These are phyloP conservation scores for Auricularia sp. DNA, from an alignment of 768 basidiomycete species.

Conservation along the genomic window DNA sequence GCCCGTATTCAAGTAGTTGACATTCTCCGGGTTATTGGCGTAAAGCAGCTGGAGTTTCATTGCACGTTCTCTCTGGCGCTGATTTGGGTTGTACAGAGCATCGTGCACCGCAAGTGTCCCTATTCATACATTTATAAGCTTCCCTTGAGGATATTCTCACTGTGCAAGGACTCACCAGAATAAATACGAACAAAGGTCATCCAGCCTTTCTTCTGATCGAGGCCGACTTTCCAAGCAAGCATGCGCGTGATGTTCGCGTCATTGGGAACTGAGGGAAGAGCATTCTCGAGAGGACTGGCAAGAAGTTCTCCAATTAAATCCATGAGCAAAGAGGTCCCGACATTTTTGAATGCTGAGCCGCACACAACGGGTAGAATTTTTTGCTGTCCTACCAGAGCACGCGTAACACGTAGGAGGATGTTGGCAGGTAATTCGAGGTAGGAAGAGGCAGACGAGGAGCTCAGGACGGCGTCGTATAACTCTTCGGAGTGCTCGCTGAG, in stretches of 20 bases:
- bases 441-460: constrained; percentile 45
- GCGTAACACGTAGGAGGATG: constrained; percentile 52
- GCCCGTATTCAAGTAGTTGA: constrained; percentile 70
- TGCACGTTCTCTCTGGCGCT: constrained; percentile 60
- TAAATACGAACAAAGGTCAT: constrained; percentile 89
- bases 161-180: constrained; percentile 48
- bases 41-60: constrained; percentile 72
- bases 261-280: constrained; percentile 20
- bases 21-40: constrained; percentile 64
- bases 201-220: constrained; percentile 79
- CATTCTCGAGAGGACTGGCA: constrained; percentile 65
- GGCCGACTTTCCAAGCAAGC: constrained; percentile 81
- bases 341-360: constrained; percentile 69
- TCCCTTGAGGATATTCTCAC: not conserved
- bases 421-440: constrained; percentile 51
- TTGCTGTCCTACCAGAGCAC: constrained; percentile 53
- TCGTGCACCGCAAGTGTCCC: constrained; percentile 61
- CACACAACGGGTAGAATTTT: constrained; percentile 71
- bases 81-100: constrained; percentile 50
- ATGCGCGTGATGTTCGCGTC: constrained; percentile 39
- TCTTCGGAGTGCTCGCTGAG: constrained; percentile 73
- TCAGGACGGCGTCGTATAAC: constrained; percentile 63
- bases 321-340: constrained; percentile 73
- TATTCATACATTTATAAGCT: constrained; percentile 17
- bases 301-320: constrained; percentile 74